These are phyloP conservation scores for Aspergillus ruber DNA, from an alignment of 2,329 filamentous ascomycete species.

Conservation along the genomic window DNA sequence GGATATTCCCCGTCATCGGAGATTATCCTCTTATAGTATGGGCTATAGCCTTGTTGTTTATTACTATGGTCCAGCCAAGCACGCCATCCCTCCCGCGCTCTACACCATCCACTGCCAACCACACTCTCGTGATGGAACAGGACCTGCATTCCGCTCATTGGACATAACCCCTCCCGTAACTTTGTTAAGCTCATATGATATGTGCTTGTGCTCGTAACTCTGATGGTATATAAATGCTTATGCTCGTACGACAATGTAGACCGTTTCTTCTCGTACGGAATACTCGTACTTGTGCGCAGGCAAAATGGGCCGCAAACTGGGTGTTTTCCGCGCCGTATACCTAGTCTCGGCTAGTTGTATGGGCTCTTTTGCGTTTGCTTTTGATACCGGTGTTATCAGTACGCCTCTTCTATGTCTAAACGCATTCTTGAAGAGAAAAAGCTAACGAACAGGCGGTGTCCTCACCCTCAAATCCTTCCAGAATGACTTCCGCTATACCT, in stretches of 20 bases:
- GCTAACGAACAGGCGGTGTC: slow-evolving; percentile 31
- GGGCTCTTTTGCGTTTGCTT: slow-evolving; percentile 35
- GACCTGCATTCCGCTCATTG: no score
- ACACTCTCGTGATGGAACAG: background rate
- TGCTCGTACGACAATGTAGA: background rate
- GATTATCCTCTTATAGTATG: no score
- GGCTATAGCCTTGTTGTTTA: no score
- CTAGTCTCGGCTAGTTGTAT: slow-evolving; percentile 33
- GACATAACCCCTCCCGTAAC: no score
- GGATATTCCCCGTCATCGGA: no score
- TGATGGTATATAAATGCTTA: no score
- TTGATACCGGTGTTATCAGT: slow-evolving; percentile 35
- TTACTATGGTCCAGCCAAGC: background rate
- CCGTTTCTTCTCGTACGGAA: background rate
- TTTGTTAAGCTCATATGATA: no score
- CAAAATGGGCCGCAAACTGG: slow-evolving; percentile 31
- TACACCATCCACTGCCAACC: background rate
- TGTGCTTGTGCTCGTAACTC: no score
- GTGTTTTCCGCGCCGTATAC: slow-evolving; percentile 29
- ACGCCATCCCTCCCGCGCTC: background rate
- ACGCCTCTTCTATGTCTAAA: slow-evolving; percentile 3
- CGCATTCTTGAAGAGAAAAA: background rate
- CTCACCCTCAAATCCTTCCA: slow-evolving; percentile 41
- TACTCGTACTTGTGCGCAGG: background rate
- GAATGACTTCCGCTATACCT: slow-evolving; percentile 31